phyloP scores from a whole-genome alignment of 192 early-diverging fungal species.

The Mortierella antarctica region DNA sequence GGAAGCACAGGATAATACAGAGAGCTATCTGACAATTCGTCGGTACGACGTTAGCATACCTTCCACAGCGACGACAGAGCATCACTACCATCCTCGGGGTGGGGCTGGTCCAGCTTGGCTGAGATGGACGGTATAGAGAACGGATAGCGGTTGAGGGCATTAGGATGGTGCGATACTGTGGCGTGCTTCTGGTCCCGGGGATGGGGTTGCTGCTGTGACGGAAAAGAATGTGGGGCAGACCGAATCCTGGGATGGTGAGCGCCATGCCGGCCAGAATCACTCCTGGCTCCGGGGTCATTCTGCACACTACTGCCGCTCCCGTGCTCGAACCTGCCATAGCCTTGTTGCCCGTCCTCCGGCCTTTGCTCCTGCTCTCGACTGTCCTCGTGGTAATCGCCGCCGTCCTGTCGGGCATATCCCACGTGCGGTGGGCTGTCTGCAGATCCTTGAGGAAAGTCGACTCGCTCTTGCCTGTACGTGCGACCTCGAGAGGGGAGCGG shows the following conservation, averaged over 20 bases:
- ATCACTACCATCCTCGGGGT: conserved; percentile 25
- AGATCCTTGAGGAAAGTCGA: no score
- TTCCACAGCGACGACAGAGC: conserved; percentile 51
- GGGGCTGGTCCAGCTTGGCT: conserved; percentile 42
- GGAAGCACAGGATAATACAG: background rate
- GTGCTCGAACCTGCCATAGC: background rate
- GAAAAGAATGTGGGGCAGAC: conserved; percentile 27
- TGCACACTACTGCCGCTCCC: background rate
- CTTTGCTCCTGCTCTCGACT: background rate
- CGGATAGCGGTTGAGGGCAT: conserved; percentile 40
- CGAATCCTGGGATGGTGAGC: conserved; percentile 20
- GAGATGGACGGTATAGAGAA: conserved; percentile 44
- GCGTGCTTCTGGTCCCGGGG: background rate
- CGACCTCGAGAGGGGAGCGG: no score
- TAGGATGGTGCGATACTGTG: conserved; percentile 34
- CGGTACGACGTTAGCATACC: conserved; percentile 7
- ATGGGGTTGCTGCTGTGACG: background rate
- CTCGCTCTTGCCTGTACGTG: no score
- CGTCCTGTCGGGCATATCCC: background rate
- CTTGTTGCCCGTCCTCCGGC: background rate
- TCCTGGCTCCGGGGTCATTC: background rate
- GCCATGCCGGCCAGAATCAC: background rate
- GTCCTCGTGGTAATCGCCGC: background rate
- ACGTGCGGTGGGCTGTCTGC: no score
- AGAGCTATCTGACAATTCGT: background rate